phyloP scores from a whole-genome alignment of 805 yeast species.

The Candida odintsovae region DNA sequence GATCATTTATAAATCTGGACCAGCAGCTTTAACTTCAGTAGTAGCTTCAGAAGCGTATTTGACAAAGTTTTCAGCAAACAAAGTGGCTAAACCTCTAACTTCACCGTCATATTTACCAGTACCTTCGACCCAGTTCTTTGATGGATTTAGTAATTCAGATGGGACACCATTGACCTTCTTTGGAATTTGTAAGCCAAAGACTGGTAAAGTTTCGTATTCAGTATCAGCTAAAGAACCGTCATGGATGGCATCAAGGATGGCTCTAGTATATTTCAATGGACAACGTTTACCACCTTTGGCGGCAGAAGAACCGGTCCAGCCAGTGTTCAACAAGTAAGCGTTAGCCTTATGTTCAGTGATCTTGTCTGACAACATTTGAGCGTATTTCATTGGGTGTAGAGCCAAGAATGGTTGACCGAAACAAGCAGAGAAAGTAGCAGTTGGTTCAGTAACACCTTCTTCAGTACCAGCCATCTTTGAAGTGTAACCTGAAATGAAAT shows the following conservation, averaged over 20 bases:
- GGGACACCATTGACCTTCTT: conserved; percentile 75
- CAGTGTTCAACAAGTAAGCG: conserved; percentile 97
- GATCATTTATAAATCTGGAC: conserved; percentile 54
- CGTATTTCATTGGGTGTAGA: conserved; percentile 96
- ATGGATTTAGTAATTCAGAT: conserved; percentile 76
- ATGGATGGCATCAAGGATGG: conserved; percentile 91
- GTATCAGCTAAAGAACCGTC: conserved; percentile 78
- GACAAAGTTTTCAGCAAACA: conserved; percentile 82
- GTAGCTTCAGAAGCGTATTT: conserved; percentile 82
- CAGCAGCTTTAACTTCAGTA: conserved; percentile 85
- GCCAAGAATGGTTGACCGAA: conserved; percentile 99
- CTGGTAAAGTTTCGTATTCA: conserved; percentile 79
- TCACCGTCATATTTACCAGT: conserved; percentile 44
- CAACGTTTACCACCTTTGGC: conserved; percentile 95
- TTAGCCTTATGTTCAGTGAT: conserved; percentile 81
- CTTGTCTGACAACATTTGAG: conserved; percentile 92
- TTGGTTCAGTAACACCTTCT: conserved; percentile 97
- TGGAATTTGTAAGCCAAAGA: conserved; percentile 86
- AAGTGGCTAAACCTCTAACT: conserved; percentile 60
- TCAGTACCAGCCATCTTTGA: conserved; percentile 99
- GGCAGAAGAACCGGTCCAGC: conserved; percentile 96
- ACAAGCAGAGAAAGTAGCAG: conserved; percentile 97
- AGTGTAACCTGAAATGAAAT: conserved; percentile 96
- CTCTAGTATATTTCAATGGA: conserved; percentile 95
- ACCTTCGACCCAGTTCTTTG: conserved; percentile 70